Evolutionary conservation across 1,284 basidiomycete genomes (phyloP).

Genomic region (Ustilago bromivora): DNA sequence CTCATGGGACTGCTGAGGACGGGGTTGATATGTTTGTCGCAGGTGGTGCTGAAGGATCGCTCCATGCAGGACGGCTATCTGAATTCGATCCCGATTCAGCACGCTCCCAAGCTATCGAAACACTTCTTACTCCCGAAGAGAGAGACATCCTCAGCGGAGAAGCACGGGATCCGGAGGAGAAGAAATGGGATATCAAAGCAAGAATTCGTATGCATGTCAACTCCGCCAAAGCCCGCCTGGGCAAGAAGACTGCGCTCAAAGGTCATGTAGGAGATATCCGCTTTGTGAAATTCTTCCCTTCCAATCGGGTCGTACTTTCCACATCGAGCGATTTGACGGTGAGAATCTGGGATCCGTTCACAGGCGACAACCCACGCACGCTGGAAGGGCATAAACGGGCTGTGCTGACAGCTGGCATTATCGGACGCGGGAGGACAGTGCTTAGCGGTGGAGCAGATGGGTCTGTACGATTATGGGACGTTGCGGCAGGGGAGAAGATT

Average conservation of each 20-base stretch:
- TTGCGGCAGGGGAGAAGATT: constrained; percentile 73
- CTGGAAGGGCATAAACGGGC: constrained; percentile 79
- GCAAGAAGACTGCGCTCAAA: constrained; percentile 40
- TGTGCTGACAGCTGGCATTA: constrained; percentile 74
- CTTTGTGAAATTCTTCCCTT: constrained; percentile 62
- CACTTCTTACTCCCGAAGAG: constrained; percentile 28
- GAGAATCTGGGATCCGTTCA: constrained; percentile 74
- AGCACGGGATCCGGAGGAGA: constrained; percentile 25
- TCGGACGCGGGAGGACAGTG: constrained; percentile 77
- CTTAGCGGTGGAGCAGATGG: constrained; percentile 77
- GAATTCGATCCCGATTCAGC: constrained; percentile 20
- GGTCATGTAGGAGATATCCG: constrained; percentile 63
- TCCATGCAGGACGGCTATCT: constrained; percentile 28
- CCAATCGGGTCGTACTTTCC: constrained; percentile 73
- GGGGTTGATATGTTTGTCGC: constrained; percentile 46
- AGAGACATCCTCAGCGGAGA: constrained; percentile 21
- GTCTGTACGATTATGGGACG: constrained; percentile 81
- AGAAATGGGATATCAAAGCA: constrained; percentile 45
- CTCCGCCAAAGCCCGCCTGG: constrained; percentile 9
- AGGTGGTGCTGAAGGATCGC: constrained; percentile 49
- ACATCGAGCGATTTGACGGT: constrained; percentile 77
- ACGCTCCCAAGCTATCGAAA: constrained; percentile 8
- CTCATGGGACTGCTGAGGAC: constrained; percentile 28
- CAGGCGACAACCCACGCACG: constrained; percentile 73
- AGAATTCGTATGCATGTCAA: constrained; percentile 30